Base-by-base conservation (phyloP, 23 red algal genomes). In the Chondrus crispus region DNA sequence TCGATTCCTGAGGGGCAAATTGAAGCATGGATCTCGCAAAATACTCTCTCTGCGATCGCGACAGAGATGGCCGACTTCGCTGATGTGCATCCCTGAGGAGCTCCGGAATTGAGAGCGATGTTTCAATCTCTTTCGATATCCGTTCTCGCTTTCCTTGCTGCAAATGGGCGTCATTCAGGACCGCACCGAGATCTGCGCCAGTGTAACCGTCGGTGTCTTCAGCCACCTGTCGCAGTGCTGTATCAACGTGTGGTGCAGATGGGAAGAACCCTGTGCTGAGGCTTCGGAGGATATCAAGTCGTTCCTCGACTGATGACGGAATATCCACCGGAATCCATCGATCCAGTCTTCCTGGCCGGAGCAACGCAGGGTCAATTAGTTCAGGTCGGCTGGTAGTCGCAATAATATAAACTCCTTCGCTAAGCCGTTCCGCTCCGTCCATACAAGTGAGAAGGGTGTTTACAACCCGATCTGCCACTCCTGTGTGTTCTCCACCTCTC, bases 321-420 rank as follows among this genome's bases (percentile, higher is more conserved):
- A 91, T 81, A 53, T 86, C 84, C 29, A 99, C 30, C 73, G 85
- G 87, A 49, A 99, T 88, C 91, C 95, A 95, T 26, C 90, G 81
- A 82, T 99, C 97, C 55, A 99, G 93, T 33, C 97, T 78, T 24
- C 97, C 97, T 29, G 97, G 89, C 26, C 97, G 63, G 60, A 95
- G 64, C 14, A 99, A 84, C 8, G 97, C 97, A 26, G 97, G 82
- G 62, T 99, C 97, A 39, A 99, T 88, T 18, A 93, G 47, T 53
- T 99, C 97, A 60, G 93, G 85, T 29, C 97, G 64, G 54, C 89
- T 95, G 9, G 97, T 95, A 8, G 97, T 94, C 14, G 85, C 97
- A 43, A 99, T 69, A 4, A 99, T 76, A 28, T 96, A 88, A 16
- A 99, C 89, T 26, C 89, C 76, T 62, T 82, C 77, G 32, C 57